phyloP scores from a whole-genome alignment of 345 rosid genomes.

The Eucalyptus rudis region DNA sequence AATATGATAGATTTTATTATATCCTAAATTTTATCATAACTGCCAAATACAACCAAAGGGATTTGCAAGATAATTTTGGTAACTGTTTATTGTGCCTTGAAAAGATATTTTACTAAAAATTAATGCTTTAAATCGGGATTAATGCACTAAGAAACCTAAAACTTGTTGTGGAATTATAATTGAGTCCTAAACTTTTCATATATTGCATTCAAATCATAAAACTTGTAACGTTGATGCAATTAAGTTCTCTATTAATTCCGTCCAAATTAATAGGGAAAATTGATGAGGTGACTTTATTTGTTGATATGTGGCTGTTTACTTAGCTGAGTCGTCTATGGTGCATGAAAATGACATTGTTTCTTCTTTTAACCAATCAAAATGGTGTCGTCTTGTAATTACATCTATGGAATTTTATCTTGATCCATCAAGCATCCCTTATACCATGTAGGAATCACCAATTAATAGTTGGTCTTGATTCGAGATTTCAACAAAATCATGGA shows the following conservation, averaged over 20 bases:
- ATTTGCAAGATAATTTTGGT: not conserved
- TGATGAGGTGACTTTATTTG: not conserved
- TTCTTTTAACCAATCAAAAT: not conserved
- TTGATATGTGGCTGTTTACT: not conserved
- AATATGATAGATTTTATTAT: too few species aligned
- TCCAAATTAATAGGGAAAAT: not conserved
- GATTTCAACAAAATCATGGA: not conserved
- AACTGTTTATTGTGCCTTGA: not conserved
- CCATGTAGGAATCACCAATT: not conserved
- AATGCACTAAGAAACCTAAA: not conserved
- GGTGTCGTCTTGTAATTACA: not conserved
- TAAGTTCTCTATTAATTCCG: not conserved
- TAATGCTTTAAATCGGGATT: not conserved
- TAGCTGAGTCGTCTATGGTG: accelerated
- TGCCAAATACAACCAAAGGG: not conserved
- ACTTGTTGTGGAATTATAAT: not conserved
- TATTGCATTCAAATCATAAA: not conserved
- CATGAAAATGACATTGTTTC: not conserved
- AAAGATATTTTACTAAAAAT: not conserved
- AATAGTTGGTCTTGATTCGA: not conserved
- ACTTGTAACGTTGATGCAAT: not conserved
- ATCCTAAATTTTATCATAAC: too few species aligned
- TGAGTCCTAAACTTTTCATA: not conserved
- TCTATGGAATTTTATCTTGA: not conserved
- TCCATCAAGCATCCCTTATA: not conserved